Evolutionary conservation across 148 eudicot species (phyloP), one percentile per base, ranked within the genome.

Genomic region (Vaccinium corymbosum): DNA sequence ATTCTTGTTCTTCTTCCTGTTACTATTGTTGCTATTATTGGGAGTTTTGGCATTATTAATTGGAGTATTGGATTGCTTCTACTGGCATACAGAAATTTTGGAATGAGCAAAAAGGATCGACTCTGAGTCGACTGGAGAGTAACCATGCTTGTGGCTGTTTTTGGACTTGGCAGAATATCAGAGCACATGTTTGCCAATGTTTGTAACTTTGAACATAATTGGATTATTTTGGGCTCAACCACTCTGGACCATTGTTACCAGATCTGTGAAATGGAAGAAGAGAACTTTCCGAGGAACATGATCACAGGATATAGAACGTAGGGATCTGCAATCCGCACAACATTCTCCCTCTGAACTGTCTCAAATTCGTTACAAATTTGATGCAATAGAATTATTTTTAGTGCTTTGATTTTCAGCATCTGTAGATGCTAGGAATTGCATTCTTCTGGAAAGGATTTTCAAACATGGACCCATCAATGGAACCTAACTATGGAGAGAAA

Each of bases 61-160:
- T 25, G 38, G 46, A 78, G 80, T 78, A 52, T 25, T 78, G 38
- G 10, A 25, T 38, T 52, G 61, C 42, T 29, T 17, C 59, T 51
- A 51, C 59, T 22, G 38, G 55, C 53, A 13, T 48, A 5, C 17
- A 77, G 6, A 25, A 50, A 51, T 29, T 25, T 42, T 15, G 13
- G 8, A 53, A 20, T 11, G 11, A 35, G 55, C 55, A 20, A 49
- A 49, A 49, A 20, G 27, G 48, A 49, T n/a, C 1, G 32, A 49
- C 20, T 74, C 78, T 14, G 1, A 15, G 76, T 35, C 11, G 76
- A 17, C 16, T 11, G 53, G 19, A 74, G 55, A 48, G 29, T 75
- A 11, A 75, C 51, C 27, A 75, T 46, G 79, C 53, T 48, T 19
- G 78, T 42, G 78, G 78, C 25, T 46, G 17, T 75, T 75, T 75